Conservation (phyloP, 345 rosid species). For the Bruguiera parviflora region DNA sequence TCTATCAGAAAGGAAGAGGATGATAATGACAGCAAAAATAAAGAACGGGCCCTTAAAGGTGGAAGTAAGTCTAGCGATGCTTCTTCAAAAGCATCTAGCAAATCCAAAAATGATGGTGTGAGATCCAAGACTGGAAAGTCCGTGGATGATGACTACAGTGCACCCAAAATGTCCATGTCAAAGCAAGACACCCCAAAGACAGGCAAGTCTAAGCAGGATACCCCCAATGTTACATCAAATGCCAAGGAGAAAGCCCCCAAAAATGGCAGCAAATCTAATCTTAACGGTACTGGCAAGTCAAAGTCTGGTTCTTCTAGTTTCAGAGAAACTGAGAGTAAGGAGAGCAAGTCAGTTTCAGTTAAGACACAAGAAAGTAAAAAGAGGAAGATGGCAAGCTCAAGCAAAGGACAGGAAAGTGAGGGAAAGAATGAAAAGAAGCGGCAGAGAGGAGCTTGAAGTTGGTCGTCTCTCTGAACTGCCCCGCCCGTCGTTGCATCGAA, state of each 20-base stretch:
- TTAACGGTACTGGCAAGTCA: conserved; percentile 38
- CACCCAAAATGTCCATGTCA: conserved; percentile 17
- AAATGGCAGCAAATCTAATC: conserved; percentile 36
- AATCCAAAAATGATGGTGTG: conserved; percentile 33
- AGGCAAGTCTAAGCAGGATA: conserved; percentile 45
- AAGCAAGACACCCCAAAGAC: conserved; percentile 31
- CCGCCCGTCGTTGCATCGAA: neutral
- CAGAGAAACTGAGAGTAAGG: conserved; percentile 43
- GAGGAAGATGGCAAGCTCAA: conserved; percentile 37
- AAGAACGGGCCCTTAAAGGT: conserved; percentile 40
- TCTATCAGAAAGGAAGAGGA: conserved; percentile 30
- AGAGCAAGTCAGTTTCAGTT: conserved; percentile 46
- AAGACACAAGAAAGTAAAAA: conserved; percentile 36
- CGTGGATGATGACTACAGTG: conserved; percentile 22
- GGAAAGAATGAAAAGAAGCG: conserved; percentile 56
- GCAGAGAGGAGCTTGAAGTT: conserved; percentile 33
- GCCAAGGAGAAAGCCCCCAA: conserved; percentile 38
- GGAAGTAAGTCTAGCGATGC: conserved; percentile 38
- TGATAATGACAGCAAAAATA: conserved; percentile 36
- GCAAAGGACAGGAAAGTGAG: conserved; percentile 50
- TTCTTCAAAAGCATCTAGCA: conserved; percentile 30
- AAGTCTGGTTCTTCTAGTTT: conserved; percentile 48
- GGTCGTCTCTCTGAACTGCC: neutral
- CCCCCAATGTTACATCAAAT: conserved; percentile 29
- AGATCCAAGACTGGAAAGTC: conserved; percentile 33